Base-by-base conservation (phyloP, 2,329 filamentous ascomycete species). In the Trichophyton equinum region DNA sequence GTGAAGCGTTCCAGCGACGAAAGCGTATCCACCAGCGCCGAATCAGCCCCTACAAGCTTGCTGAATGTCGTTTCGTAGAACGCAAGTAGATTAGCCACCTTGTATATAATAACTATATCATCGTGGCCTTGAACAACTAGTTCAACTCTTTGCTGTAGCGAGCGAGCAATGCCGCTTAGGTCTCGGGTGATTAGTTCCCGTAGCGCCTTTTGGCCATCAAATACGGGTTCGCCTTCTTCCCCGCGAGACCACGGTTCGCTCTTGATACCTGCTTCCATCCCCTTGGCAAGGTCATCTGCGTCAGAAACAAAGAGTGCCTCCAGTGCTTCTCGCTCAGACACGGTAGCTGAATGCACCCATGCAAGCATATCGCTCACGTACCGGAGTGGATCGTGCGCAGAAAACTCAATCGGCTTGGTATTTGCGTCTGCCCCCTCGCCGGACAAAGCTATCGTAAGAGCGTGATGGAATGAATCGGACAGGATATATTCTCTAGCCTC, bases 301-400 rank as follows among this genome's bases (percentile, higher is more conserved):
- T 96, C 91, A 0, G 88, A 87, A 47, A 96, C 86, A 70, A 99
- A 99, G 0, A 99, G 78, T 1, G 90, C 85, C 72, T 97, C 92
- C 4, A 99, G 79, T 0, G 91, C 91, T 73, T 99, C 94, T 59
- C 89, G 83, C 73, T 99, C 94, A 36, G 92, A 95, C 0, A 99
- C 94, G 0, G 92, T 87, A 2, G 91, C 88, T 0, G 94, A 96
- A 72, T 99, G 94, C 4, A 88, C 85, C 94, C 94, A 99, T 4
- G 94, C 94, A 13, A 99, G 81, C 91, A 99, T 99, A 70, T 99
- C 94, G 59, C 94, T 91, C 2, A 95, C 85, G 72, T 97, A 97
- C 20, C 94, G 85, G 27, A 97, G 76, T 0, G 90, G 86, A 69
- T 99, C 94, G 71, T 97, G 92, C 0, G 94, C 92, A 9, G 86